Percentiles rank a stretch among this genome's conserved stretches.
Conservation (phyloP, 2,329 filamentous ascomycete species). For the Dothistroma septosporum region DNA sequence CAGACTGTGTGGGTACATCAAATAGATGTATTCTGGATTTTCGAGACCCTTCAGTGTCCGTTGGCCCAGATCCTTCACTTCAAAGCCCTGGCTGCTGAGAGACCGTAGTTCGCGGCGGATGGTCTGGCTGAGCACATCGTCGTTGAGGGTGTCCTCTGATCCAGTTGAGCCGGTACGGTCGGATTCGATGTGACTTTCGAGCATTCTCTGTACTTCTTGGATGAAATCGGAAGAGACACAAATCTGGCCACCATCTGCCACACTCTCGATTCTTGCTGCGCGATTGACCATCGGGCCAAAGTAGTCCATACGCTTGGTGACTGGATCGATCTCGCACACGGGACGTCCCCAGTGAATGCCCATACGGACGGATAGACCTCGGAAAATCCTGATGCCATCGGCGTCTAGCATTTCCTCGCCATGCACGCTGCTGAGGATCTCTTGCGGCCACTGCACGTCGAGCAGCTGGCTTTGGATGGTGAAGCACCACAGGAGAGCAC, state of each 20-base stretch:
- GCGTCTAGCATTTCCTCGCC: conserved; percentile 79
- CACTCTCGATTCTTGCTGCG: conserved; percentile 85
- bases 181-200: conserved; percentile 85
- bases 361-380: conserved; percentile 92
- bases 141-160: conserved; percentile 69
- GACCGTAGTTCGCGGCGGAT: conserved; percentile 85
- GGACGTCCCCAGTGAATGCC: conserved; percentile 93
- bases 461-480: conserved; percentile 84
- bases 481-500: conserved; percentile 92
- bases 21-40: conserved; percentile 92
- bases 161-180: conserved; percentile 65
- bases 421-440: conserved; percentile 81
- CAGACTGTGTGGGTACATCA: conserved; percentile 87
- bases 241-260: conserved; percentile 94
- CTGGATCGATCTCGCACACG: conserved; percentile 91
- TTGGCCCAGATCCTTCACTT: conserved; percentile 94
- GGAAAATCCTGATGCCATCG: conserved; percentile 86
- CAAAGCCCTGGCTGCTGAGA: conserved; percentile 86
- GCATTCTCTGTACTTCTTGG: conserved; percentile 84
- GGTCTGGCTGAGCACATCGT: conserved; percentile 67
- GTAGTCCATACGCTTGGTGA: conserved; percentile 98
- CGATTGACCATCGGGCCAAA: conserved; percentile 99
- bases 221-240: conserved; percentile 97
- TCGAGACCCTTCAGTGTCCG: conserved; percentile 94
- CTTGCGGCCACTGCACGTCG: conserved; percentile 86